phyloP scores from a whole-genome alignment of 2,329 filamentous ascomycete genomes.

The Phaeoacremonium minimum region DNA sequence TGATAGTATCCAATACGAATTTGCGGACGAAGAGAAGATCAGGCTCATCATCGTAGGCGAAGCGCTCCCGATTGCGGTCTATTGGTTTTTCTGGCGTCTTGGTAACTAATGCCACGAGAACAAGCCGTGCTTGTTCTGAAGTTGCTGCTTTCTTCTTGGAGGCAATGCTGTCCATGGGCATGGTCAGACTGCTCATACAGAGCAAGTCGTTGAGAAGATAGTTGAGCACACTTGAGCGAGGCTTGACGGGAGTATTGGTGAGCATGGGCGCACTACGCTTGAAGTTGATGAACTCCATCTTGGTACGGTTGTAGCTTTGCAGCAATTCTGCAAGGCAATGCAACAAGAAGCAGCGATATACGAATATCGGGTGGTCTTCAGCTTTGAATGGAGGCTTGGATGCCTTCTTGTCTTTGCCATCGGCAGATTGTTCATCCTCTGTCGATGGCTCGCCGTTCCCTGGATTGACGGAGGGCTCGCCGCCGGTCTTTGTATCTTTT shows the following conservation, averaged over 20 bases:
- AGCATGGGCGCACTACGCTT: conserved; percentile 85
- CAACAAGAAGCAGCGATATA: conserved; percentile 92
- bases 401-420: conserved; percentile 57
- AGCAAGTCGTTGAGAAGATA: conserved; percentile 83
- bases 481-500: conserved; percentile 36
- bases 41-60: conserved; percentile 69
- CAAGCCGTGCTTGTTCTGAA: conserved; percentile 78
- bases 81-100: conserved; percentile 77
- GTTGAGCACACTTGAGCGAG: conserved; percentile 86
- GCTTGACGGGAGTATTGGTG: conserved; percentile 86
- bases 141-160: conserved; percentile 85
- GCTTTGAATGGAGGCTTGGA: conserved; percentile 78
- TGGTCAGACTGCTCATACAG: conserved; percentile 54
- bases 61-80: conserved; percentile 52
- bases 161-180: conserved; percentile 67
- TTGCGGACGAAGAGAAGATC: conserved; percentile 89
- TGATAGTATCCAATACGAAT: conserved; percentile 88
- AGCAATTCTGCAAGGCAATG: conserved; percentile 89
- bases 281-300: conserved; percentile 99
- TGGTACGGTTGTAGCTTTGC: conserved; percentile 87
- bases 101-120: conserved; percentile 80
- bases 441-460: conserved; percentile 2
- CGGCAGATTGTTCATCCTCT: conserved; percentile 16
- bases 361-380: conserved; percentile 91
- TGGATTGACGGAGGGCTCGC: conserved; percentile 20